Evolutionary conservation across 2,329 filamentous ascomycete species (phyloP).

Genomic region (Epichloe coenophiala): DNA sequence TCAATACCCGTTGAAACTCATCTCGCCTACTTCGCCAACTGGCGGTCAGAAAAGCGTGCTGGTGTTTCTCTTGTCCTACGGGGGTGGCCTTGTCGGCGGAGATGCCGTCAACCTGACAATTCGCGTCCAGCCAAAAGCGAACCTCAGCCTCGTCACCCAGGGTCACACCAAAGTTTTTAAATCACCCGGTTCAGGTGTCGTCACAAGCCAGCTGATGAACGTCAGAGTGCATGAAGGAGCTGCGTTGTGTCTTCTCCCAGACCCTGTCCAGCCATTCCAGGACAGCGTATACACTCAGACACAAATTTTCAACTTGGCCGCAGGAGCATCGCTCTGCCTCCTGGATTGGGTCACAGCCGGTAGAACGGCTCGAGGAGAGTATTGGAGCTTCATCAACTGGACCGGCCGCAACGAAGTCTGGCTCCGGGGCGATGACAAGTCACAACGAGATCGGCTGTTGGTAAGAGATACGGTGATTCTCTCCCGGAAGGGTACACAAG

Average conservation of each 20-base stretch:
- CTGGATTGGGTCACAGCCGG: constrained; percentile 94
- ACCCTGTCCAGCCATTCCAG: constrained; percentile 85
- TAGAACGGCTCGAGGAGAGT: constrained; percentile 69
- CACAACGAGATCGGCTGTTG: constrained; percentile 44
- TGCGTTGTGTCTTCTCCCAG: constrained; percentile 60
- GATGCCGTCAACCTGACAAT: constrained; percentile 67
- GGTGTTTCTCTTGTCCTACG: constrained; percentile 86
- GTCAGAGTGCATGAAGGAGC: constrained; percentile 36
- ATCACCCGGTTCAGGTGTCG: constrained; percentile 40
- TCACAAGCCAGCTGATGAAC: constrained; percentile 44
- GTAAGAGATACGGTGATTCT: constrained; percentile 78
- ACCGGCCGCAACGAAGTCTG: constrained; percentile 82
- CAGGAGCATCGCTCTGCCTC: constrained; percentile 55
- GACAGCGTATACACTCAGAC: constrained; percentile 72
- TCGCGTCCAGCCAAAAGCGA: constrained; percentile 47
- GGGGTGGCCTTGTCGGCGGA: constrained; percentile 80
- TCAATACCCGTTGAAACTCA: constrained; percentile 89
- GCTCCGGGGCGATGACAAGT: constrained; percentile 22
- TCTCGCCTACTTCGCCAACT: constrained; percentile 56
- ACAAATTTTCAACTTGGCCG: constrained; percentile 58
- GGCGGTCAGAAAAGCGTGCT: constrained; percentile 54
- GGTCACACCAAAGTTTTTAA: constrained; percentile 97
- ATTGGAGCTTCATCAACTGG: constrained; percentile 75
- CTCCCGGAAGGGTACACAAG: constrained; percentile 35
- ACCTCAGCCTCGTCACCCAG: constrained; percentile 54